A percentile compares a stretch with the other conserved stretches of the same genome.
Evolutionary conservation across 768 basidiomycete species (phyloP).

Genomic region (Kwoniella heveanensis): DNA sequence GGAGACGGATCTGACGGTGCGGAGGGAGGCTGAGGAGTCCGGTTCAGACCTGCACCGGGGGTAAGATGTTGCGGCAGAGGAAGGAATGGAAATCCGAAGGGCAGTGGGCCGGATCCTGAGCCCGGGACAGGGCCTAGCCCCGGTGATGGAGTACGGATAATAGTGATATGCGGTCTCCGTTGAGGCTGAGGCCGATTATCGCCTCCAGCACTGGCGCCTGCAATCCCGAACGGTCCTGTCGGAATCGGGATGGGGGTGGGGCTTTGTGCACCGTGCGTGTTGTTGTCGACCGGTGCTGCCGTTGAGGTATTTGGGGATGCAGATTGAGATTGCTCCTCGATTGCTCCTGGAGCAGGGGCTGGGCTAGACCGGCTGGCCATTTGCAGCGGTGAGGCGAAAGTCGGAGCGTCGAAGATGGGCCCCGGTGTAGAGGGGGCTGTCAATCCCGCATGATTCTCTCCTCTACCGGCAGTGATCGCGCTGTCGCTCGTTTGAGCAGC

Average conservation of each 20-base stretch:
- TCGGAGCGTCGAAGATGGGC: conserved; percentile 22
- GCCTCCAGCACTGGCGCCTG: neutral
- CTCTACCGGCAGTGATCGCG: neutral
- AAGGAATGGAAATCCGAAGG: neutral
- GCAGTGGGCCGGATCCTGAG: neutral
- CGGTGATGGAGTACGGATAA: conserved; percentile 16
- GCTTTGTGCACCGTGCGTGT: neutral
- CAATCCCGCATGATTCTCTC: neutral
- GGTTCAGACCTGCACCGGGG: neutral
- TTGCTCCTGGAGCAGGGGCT: conserved; percentile 1
- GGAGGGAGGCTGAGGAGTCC: neutral
- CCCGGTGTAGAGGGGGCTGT: conserved; percentile 8
- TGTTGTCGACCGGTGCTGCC: neutral
- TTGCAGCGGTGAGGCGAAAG: conserved; percentile 24
- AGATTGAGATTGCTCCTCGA: no score
- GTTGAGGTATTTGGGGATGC: neutral
- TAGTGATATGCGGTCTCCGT: conserved; percentile 28
- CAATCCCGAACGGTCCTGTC: neutral
- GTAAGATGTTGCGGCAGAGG: neutral
- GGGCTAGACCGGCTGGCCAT: conserved; percentile 19
- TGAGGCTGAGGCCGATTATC: conserved; percentile 20
- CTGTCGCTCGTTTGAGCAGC: neutral
- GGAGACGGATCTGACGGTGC: neutral
- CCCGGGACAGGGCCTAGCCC: neutral
- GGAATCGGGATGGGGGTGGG: neutral